Percentiles rank a stretch among this genome's conserved stretches.
Conservation (phyloP, 2,329 filamentous ascomycete species). For the Aspergillus arachidicola region DNA sequence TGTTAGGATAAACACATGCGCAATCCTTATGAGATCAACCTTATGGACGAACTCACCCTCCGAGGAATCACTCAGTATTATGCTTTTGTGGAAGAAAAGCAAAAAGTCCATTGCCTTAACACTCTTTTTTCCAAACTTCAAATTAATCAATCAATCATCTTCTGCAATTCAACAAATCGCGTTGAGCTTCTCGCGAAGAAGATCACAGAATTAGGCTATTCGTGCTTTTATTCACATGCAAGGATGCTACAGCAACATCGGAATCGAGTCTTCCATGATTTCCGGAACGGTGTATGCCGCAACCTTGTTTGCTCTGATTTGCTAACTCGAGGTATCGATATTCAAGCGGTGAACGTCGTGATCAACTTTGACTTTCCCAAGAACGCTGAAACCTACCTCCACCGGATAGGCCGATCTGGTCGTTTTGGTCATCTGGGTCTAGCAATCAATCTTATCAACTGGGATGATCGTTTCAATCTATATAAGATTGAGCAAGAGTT, state of each 20-base stretch:
- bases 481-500: conserved; percentile 98
- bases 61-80: conserved; percentile 99
- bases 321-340: conserved; percentile 97
- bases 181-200: conserved; percentile 98
- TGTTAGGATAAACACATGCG: conserved; percentile 86
- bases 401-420: conserved; percentile 96
- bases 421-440: conserved; percentile 96
- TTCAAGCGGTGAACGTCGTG: conserved; percentile 98
- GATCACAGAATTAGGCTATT: conserved; percentile 98
- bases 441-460: conserved; percentile 98
- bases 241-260: conserved; percentile 96
- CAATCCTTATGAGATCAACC: conserved; percentile 95
- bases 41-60: conserved; percentile 98
- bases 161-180: conserved; percentile 98
- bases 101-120: conserved; percentile 98
- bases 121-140: conserved; percentile 98
- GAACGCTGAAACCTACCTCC: conserved; percentile 97
- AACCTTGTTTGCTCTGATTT: conserved; percentile 98
- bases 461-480: conserved; percentile 97
- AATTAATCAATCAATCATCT: conserved; percentile 99
- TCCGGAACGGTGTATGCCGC: conserved; percentile 95
- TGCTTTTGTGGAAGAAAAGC: conserved; percentile 98
- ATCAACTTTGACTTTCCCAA: conserved; percentile 99
- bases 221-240: conserved; percentile 98
- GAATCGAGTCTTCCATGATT: conserved; percentile 99